Percentiles rank a stretch among this genome's conserved stretches.
These are phyloP conservation scores for Cladosporium cucumerinum DNA, from an alignment of 2,329 filamentous ascomycete genomes.

Conservation along the genomic window DNA sequence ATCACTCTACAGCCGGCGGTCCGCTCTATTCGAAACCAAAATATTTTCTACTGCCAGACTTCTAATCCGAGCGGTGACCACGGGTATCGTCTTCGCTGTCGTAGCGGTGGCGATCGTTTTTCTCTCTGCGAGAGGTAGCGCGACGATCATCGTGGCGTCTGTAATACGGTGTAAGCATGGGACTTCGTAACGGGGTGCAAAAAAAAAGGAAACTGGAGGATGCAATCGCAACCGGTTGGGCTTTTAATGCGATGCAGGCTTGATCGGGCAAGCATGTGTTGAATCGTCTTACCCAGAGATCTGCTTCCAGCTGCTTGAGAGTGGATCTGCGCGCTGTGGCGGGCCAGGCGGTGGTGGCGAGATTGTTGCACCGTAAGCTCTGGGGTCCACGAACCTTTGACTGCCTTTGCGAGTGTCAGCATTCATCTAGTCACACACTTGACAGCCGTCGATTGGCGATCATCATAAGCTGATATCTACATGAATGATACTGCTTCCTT, in stretches of 20 bases:
- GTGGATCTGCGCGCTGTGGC: not conserved
- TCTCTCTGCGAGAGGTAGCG: not conserved
- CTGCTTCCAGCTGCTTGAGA: not conserved
- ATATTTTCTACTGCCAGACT: not conserved
- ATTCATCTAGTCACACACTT: conserved; percentile 8
- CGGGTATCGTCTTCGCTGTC: not conserved
- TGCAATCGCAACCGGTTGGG: not conserved
- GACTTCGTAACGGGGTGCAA: not conserved
- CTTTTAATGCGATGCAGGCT: not conserved
- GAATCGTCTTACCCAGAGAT: conserved; percentile 9
- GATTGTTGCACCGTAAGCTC: not conserved
- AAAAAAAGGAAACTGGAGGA: not conserved
- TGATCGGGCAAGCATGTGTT: conserved; percentile 1
- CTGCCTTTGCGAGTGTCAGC: conserved; percentile 32
- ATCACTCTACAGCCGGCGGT: not conserved
- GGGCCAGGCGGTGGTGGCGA: conserved; percentile 8
- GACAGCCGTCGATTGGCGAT: not conserved
- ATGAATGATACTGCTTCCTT: not conserved
- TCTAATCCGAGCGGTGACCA: conserved; percentile 5
- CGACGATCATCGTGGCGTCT: conserved; percentile 12
- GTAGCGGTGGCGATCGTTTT: not conserved
- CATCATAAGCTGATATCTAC: not conserved
- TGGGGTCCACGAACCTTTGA: conserved; percentile 27
- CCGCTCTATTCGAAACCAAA: not conserved
- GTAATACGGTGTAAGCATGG: not conserved